Conservation (phyloP, 805 yeast genomes). For the Candida xiaguanensis region DNA sequence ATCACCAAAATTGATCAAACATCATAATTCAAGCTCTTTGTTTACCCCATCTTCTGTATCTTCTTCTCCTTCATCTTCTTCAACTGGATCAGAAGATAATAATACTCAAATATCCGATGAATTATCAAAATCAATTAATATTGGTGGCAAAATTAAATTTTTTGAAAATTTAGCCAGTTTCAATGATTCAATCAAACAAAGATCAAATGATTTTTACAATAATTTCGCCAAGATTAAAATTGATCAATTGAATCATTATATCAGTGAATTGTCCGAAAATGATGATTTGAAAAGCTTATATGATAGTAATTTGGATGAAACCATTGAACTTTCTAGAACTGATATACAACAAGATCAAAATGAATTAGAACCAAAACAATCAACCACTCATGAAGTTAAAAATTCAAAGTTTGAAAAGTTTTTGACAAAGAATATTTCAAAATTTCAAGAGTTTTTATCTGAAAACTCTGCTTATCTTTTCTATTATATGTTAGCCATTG, state of each 20-base stretch:
- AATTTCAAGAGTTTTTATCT: constrained; percentile 12
- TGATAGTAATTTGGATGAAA: constrained; percentile 7
- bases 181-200: constrained; percentile 21
- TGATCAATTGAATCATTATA: constrained; percentile 13
- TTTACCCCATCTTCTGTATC: constrained; percentile 3
- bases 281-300: neutral
- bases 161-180: constrained; percentile 21
- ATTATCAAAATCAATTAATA: constrained; percentile 2
- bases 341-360: neutral
- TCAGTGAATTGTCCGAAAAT: constrained; percentile 5
- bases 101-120: neutral
- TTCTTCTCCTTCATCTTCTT: neutral
- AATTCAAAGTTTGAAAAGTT: neutral
- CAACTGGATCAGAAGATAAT: neutral
- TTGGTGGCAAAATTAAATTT: constrained; percentile 16
- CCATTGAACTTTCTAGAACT: constrained; percentile 2
- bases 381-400: neutral
- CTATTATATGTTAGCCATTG: constrained; percentile 12
- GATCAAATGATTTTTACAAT: constrained; percentile 17
- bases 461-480: constrained; percentile 15
- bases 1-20: neutral
- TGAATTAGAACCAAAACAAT: neutral
- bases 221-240: constrained; percentile 15
- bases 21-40: constrained; percentile 1
- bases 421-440: neutral